phyloP scores from a whole-genome alignment of 2,329 filamentous ascomycete species.

The Penicillium freii region DNA sequence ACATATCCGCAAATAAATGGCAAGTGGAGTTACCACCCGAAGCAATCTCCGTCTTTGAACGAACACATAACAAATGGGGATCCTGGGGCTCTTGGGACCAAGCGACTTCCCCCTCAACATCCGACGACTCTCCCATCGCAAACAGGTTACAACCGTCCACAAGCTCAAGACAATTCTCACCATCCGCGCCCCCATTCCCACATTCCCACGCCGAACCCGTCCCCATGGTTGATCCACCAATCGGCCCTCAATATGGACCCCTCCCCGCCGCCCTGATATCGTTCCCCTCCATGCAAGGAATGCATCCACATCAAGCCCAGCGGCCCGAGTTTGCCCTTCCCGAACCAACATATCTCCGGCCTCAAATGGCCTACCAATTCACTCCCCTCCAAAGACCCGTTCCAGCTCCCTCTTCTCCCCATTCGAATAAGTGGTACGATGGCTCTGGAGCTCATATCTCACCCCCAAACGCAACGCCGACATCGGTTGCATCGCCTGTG shows the following conservation, averaged over 20 bases:
- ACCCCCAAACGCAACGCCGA: slow-evolving; percentile 22
- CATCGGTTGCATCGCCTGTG: slow-evolving; percentile 38
- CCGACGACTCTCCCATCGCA: slow-evolving; percentile 27
- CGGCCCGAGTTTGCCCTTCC: slow-evolving; percentile 25
- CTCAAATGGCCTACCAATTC: slow-evolving; percentile 23
- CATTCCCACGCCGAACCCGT: slow-evolving; percentile 9
- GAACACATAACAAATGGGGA: slow-evolving; percentile 78
- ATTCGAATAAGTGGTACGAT: slow-evolving; percentile 35
- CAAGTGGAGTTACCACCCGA: slow-evolving; percentile 82
- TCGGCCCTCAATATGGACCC: slow-evolving; percentile 16
- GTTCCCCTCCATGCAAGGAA: slow-evolving; percentile 21
- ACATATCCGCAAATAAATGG: slow-evolving; percentile 84
- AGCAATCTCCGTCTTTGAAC: slow-evolving; percentile 69
- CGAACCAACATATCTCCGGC: slow-evolving; percentile 36
- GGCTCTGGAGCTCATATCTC: not conserved
- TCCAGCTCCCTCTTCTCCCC: slow-evolving; percentile 18
- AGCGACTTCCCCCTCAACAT: slow-evolving; percentile 32
- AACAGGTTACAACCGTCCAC: slow-evolving; percentile 17
- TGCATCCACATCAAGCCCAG: slow-evolving; percentile 20
- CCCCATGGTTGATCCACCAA: slow-evolving; percentile 10
- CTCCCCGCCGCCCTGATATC: slow-evolving; percentile 17
- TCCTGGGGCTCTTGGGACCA: slow-evolving; percentile 56
- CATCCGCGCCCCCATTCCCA: slow-evolving; percentile 7
- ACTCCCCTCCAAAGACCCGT: slow-evolving; percentile 8
- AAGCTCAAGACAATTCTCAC: slow-evolving; percentile 20